Evolutionary conservation across 495 filamentous ascomycete genomes (phyloP).

Genomic region (Xeromyces bisporus): DNA sequence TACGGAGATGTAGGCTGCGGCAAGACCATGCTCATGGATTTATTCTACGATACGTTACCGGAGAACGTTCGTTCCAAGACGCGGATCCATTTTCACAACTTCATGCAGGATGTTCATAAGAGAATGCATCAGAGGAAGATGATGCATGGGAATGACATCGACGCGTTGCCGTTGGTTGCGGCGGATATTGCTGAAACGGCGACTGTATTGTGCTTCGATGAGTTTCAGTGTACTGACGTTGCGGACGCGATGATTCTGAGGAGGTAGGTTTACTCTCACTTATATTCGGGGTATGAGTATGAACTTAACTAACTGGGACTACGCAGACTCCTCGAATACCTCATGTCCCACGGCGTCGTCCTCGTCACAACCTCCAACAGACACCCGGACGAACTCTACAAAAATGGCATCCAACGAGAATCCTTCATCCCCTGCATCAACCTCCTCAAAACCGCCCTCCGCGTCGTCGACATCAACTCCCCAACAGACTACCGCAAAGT

Average conservation of each 20-base stretch:
- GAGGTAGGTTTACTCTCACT: constrained; percentile 25
- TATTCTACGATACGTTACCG: constrained; percentile 92
- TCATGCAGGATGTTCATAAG: constrained; percentile 98
- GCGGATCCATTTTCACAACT: constrained; percentile 97
- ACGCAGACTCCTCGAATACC: constrained; percentile 56
- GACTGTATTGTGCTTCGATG: constrained; percentile 89
- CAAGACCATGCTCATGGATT: constrained; percentile 99
- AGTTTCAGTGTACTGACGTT: constrained; percentile 98
- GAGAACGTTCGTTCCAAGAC: constrained; percentile 65
- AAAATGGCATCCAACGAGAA: constrained; percentile 90
- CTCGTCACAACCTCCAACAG: constrained; percentile 94
- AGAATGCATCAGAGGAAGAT: constrained; percentile 81
- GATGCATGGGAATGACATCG: constrained; percentile 73
- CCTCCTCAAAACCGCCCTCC: constrained; percentile 63
- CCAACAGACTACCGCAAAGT: constrained; percentile 96
- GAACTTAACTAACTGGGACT: background rate
- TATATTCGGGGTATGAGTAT: background rate
- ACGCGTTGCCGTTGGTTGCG: constrained; percentile 81
- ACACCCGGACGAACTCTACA: constrained; percentile 90
- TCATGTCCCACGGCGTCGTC: constrained; percentile 94
- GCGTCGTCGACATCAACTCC: constrained; percentile 87
- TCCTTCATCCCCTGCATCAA: constrained; percentile 93
- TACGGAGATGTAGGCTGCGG: constrained; percentile 95
- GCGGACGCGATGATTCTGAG: constrained; percentile 97
- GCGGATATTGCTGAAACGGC: constrained; percentile 76